Percentiles rank a stretch among this genome's conserved stretches.
Evolutionary conservation across 208 protist species (phyloP).

Genomic region (Wallacemonas sp.): DNA sequence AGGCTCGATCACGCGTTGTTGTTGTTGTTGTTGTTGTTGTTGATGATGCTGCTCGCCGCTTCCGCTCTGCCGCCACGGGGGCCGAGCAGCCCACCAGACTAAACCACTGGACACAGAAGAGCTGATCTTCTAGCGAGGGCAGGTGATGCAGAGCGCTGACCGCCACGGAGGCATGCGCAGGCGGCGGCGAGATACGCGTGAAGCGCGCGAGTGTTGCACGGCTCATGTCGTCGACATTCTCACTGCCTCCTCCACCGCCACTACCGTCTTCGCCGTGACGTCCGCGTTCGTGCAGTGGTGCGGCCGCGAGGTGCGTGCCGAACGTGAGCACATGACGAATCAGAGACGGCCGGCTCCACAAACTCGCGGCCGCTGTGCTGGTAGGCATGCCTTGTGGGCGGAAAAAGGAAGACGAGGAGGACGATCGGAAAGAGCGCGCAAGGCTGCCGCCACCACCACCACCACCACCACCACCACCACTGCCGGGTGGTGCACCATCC

Average conservation of each 20-base stretch:
- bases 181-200: neutral
- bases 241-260: too few species aligned
- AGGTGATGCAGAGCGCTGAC: conserved; percentile 9
- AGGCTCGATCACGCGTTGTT: too few species aligned
- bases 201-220: too few species aligned
- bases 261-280: too few species aligned
- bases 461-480: too few species aligned
- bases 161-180: neutral
- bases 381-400: neutral
- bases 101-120: conserved; percentile 17
- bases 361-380: neutral
- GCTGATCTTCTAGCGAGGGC: conserved; percentile 13
- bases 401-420: conserved; percentile 7
- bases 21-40: too few species aligned
- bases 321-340: conserved; percentile 6
- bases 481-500: too few species aligned
- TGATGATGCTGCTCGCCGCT: neutral
- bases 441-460: neutral
- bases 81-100: neutral
- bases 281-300: too few species aligned
- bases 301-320: neutral
- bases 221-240: too few species aligned
- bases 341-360: conserved; percentile 6
- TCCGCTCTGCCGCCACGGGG: neutral
- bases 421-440: neutral